Conservation (phyloP, 768 basidiomycete species). For the Cystobasidium ongulense region DNA sequence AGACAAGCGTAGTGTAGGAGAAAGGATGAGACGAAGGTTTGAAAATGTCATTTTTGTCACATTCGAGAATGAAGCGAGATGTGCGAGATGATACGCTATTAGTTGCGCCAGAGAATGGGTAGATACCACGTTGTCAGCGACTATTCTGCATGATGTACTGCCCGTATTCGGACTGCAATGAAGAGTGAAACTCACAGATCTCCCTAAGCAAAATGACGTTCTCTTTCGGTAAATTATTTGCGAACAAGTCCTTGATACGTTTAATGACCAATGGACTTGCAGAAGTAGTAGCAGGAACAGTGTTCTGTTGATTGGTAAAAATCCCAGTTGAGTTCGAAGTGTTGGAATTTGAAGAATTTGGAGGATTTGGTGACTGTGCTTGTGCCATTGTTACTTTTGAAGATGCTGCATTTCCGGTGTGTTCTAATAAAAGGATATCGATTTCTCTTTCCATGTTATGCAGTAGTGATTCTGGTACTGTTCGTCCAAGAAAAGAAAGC, state of each 20-base stretch:
- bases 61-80: conserved; percentile 22
- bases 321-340: not conserved
- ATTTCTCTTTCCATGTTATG: conserved; percentile 25
- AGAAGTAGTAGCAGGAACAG: not conserved
- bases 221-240: conserved; percentile 32
- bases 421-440: conserved; percentile 19
- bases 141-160: not conserved
- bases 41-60: conserved; percentile 40
- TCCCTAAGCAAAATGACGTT: conserved; percentile 35
- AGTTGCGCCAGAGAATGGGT: too few species aligned
- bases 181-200: conserved; percentile 2
- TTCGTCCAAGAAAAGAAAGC: not conserved
- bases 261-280: not conserved
- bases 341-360: not conserved
- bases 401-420: conserved; percentile 27
- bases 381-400: conserved; percentile 27
- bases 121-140: too few species aligned
- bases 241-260: conserved; percentile 24
- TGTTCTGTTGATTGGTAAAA: not conserved
- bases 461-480: conserved; percentile 27
- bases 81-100: conserved; percentile 37
- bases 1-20: conserved; percentile 37
- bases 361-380: conserved; percentile 22
- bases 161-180: not conserved
- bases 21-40: conserved; percentile 39